Evolutionary conservation across 805 yeast species (phyloP), one percentile per base, ranked within the genome.

Genomic region (Metschnikowia henanensis): DNA sequence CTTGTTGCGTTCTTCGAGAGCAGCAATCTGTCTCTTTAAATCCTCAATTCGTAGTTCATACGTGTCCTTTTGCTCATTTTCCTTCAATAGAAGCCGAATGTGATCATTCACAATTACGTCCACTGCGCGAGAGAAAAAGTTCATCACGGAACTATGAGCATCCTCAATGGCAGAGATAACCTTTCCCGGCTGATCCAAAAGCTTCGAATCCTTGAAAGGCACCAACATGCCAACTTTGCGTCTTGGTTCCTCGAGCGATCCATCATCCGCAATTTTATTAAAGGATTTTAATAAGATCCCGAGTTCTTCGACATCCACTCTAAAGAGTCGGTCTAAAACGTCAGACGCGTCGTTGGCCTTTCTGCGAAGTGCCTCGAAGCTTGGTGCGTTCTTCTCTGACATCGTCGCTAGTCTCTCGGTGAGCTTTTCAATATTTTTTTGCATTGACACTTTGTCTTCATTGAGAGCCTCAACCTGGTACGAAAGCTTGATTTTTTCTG

Each of bases 81-180:
- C 73, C 41, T 65, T 62, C 18, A 72, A 50, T 10, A 71, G 55
- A 3, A 70, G 53, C 41, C 64, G 61, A 5, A 76, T 74, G 52
- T 82, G 83, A 37, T 82, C 84, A 30, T 73, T 66, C 2, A 82
- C 79, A 7, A 83, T 68, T 3, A 83, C 77, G 22, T 73, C 79
- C 6, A 79, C 73, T 0, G 87, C 89, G 35, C 81, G 65, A n/a
- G 77, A 75, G 50, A 80, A 78, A 53, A 80, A 83, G 13, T 72
- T 72, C 42, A 76, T 71, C 3, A 79, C 62, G 0, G 81, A 70
- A 41, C 75, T 75, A 29, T 61, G 77, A 47, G 52, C 66, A 17
- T 70, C 72, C 26, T 46, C 47, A n/a, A 41, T 38, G 21, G 44
- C 25, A 5, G 30, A 13, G 19, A 45, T 12, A 6, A 25, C 35